Evolutionary conservation across 2,329 filamentous ascomycete genomes (phyloP), one percentile per base, ranked within the genome.

Genomic region (Rhytidhysteron rufulum): DNA sequence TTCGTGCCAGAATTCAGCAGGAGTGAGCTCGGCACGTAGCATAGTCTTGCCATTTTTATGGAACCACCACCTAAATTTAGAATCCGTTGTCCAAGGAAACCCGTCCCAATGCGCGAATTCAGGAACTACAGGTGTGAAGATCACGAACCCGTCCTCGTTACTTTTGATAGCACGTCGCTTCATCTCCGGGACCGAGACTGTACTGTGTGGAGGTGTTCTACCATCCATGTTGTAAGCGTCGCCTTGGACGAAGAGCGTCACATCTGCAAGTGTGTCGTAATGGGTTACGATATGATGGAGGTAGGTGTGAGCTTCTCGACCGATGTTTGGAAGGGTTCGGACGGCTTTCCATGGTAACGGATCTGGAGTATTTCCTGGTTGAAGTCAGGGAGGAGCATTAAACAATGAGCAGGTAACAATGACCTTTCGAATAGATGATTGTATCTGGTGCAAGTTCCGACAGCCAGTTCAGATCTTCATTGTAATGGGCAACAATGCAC

Each of bases 271-370:
- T 16, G 36, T 19, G 20, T 54, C 46, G 40, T 54, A 57, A 35
- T 52, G 34, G 25, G 45, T 37, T 10, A 49, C 41, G 31, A 57
- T 50, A 36, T 57, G 50, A 18, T 52, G 29, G 13, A 55, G 47
- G 31, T 54, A 57, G 6, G 53, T 55, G 29, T 54, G 52, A 3
- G 50, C 48, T 37, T 57, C 53, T 21, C 52, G 50, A 21, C 52
- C 53, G 31, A 46, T 46, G 37, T 57, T 57, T 4, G 51, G 45
- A 8, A 57, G 39, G 11, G 19, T 22, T 5, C 21, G 19, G 19
- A 36, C 34, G 10, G 13, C 34, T 24, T 36, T 36, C 34, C 34
- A 36, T 22, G 11, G 15, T 7, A n/a, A 15, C 5, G 34, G 3
- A 8, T 13, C 18, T 15, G 34, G 34, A 24, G 19, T 11, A 16